Conservation (phyloP, 1,139 yeast genomes). For the Pichia sp. region DNA sequence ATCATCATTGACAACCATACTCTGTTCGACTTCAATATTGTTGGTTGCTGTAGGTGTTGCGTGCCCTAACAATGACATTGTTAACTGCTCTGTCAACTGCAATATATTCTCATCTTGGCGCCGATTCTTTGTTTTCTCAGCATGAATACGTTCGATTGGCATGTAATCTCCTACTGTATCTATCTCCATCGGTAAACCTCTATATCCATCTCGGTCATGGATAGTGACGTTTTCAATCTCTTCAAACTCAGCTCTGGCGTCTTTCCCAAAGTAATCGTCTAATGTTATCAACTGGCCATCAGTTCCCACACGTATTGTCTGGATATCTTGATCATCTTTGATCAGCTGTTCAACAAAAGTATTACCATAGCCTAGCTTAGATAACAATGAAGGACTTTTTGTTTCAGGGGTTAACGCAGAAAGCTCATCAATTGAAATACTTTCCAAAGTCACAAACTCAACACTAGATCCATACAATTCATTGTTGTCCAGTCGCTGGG, state of each 20-base stretch:
- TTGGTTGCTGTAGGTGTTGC: slow-evolving; percentile 8
- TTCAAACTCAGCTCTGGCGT: slow-evolving; percentile 9
- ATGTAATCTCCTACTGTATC: neutral
- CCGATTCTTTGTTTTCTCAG: neutral
- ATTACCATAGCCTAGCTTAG: slow-evolving; percentile 28
- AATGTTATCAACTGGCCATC: slow-evolving; percentile 28
- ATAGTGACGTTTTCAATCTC: slow-evolving; percentile 3
- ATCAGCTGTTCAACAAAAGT: slow-evolving; percentile 30
- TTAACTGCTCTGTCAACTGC: slow-evolving; percentile 17
- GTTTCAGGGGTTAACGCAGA: slow-evolving; percentile 1
- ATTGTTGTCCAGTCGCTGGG: slow-evolving; percentile 4
- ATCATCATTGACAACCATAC: slow-evolving; percentile 10
- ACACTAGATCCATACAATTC: slow-evolving; percentile 51
- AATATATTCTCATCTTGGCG: slow-evolving; percentile 8
- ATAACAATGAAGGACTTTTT: slow-evolving; percentile 3
- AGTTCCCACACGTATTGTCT: slow-evolving; percentile 26
- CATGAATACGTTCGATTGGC: neutral
- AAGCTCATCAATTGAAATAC: slow-evolving; percentile 31
- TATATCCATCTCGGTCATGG: neutral
- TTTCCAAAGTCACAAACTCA: slow-evolving; percentile 57
- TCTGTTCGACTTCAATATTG: slow-evolving; percentile 13
- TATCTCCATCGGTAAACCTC: neutral
- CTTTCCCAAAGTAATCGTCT: slow-evolving; percentile 26
- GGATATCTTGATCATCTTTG: slow-evolving; percentile 31
- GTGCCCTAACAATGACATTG: slow-evolving; percentile 23